These are phyloP conservation scores for Pterulicium gracile DNA, from an alignment of 1,284 basidiomycete genomes.

Conservation along the genomic window DNA sequence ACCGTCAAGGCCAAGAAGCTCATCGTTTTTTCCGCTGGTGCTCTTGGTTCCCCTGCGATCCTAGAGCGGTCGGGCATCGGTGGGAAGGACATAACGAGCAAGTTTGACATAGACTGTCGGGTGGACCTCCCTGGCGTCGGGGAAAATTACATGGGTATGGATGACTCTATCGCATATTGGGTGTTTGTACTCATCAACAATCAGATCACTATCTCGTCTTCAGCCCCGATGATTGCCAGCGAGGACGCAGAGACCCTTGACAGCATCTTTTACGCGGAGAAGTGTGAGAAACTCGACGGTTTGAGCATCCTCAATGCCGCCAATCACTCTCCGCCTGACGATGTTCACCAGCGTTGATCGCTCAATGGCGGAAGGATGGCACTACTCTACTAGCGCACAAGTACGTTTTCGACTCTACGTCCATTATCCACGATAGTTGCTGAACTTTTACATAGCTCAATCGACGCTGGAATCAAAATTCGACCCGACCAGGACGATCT, in stretches of 20 bases:
- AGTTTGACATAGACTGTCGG: slow-evolving; percentile 26
- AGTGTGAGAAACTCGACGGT: slow-evolving; percentile 22
- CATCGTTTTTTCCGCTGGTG: slow-evolving; percentile 37
- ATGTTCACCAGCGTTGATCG: slow-evolving; percentile 22
- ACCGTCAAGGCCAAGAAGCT: slow-evolving; percentile 28
- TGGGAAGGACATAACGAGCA: slow-evolving; percentile 24
- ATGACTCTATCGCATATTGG: slow-evolving; percentile 8
- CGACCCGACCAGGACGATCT: slow-evolving; percentile 34
- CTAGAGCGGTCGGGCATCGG: slow-evolving; percentile 47
- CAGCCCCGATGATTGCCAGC: slow-evolving; percentile 23
- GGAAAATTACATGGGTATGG: slow-evolving; percentile 38
- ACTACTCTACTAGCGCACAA: slow-evolving; percentile 39
- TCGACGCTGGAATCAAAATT: slow-evolving; percentile 37
- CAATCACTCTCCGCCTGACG: neutral
- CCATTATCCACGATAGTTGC: neutral
- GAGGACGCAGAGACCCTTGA: slow-evolving; percentile 33
- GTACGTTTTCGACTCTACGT: slow-evolving; percentile 18
- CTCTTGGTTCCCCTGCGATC: slow-evolving; percentile 45
- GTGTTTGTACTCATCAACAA: neutral
- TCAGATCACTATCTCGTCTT: slow-evolving; percentile 34
- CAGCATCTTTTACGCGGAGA: slow-evolving; percentile 25
- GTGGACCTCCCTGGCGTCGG: slow-evolving; percentile 50
- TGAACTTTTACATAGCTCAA: slow-evolving; percentile 18
- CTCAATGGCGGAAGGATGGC: slow-evolving; percentile 32
- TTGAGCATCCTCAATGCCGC: slow-evolving; percentile 4